Percentiles rank a stretch among this genome's conserved stretches.
Evolutionary conservation across 148 eudicot genomes (phyloP).

Genomic region (Talinum fruticosum): DNA sequence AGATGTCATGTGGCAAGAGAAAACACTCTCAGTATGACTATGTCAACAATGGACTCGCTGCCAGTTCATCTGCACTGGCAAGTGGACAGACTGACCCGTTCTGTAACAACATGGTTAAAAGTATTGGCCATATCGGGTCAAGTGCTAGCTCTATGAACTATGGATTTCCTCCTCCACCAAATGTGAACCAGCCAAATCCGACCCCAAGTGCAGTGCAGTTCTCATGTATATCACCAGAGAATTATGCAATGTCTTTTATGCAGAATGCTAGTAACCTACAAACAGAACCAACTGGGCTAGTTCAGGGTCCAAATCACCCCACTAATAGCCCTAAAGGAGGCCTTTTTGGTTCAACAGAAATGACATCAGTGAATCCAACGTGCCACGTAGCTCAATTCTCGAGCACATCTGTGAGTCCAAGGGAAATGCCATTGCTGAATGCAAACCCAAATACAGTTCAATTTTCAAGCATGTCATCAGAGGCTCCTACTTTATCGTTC

Average conservation of each 20-base stretch:
- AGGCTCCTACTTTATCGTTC: neutral
- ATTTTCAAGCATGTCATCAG: neutral
- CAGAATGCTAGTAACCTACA: slow-evolving; percentile 3
- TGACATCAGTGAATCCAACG: neutral
- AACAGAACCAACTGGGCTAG: neutral
- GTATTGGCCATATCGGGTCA: slow-evolving; percentile 7
- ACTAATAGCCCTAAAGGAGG: neutral
- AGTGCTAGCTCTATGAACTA: neutral
- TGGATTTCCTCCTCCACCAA: neutral
- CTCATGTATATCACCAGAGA: neutral
- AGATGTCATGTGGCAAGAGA: neutral
- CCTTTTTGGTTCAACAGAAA: neutral
- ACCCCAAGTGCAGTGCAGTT: neutral
- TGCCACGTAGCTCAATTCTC: neutral
- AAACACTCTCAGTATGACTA: neutral
- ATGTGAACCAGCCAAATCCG: neutral
- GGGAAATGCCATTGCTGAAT: neutral
- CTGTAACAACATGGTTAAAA: neutral
- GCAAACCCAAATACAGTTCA: neutral
- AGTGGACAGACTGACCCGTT: neutral
- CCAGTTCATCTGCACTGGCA: neutral
- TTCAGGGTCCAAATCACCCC: neutral
- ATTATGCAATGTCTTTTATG: neutral
- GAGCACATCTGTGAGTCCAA: neutral
- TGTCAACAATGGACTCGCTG: neutral